Conservation (phyloP, 176 grass and related monocot species). For the Tuctoria greenei region DNA sequence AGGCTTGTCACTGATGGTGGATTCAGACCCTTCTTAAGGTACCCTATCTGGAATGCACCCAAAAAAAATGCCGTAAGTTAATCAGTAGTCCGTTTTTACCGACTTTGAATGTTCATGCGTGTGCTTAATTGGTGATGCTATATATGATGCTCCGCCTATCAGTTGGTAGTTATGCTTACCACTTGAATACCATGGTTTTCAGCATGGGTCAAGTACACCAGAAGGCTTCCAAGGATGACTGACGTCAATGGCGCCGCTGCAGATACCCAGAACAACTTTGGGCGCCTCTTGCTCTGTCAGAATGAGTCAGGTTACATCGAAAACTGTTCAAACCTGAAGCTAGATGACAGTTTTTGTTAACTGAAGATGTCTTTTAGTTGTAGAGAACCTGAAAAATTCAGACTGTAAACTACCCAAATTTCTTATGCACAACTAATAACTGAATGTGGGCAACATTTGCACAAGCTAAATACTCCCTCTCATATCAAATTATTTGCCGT, state of each 20-base stretch:
- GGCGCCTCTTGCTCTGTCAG: slow-evolving; percentile 69
- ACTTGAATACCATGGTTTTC: slow-evolving; percentile 97
- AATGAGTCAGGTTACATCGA: neutral
- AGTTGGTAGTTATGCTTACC: slow-evolving; percentile 38
- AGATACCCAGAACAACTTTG: slow-evolving; percentile 82
- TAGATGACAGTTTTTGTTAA: neutral
- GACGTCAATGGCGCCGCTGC: slow-evolving; percentile 87
- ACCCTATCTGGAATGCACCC: slow-evolving; percentile 55
- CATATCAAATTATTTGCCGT: too few species aligned
- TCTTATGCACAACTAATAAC: neutral
- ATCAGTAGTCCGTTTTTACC: neutral
- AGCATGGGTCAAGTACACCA: slow-evolving; percentile 80
- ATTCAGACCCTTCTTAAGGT: slow-evolving; percentile 93
- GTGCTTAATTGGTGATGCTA: neutral
- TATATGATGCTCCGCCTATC: neutral
- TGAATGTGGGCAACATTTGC: neutral
- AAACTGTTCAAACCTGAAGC: neutral
- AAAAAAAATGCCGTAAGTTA: neutral
- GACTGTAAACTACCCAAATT: neutral
- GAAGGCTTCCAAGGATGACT: slow-evolving; percentile 66
- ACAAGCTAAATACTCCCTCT: neutral
- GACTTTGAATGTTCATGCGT: neutral
- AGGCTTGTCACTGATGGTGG: slow-evolving; percentile 65
- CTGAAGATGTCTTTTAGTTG: neutral
- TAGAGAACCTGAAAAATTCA: neutral